Evolutionary conservation across 257 asterid species (phyloP).

Genomic region (Solanum pennellii): DNA sequence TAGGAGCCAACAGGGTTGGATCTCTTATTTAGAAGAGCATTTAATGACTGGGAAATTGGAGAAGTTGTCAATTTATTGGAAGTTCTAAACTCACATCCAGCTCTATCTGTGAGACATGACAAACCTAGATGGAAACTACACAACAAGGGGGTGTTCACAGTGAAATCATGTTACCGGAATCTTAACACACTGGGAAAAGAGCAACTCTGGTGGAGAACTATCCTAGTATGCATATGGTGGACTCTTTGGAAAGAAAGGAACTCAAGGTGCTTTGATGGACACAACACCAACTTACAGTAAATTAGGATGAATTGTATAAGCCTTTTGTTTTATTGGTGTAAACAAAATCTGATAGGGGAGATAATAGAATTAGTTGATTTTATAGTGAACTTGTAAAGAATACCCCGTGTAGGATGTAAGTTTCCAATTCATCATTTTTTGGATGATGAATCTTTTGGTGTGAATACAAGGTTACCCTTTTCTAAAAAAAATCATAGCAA

Average conservation of each 20-base stretch:
- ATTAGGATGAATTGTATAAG: neutral
- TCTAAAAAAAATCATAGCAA: neutral
- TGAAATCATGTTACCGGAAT: neutral
- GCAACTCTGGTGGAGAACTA: neutral
- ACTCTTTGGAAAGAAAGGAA: neutral
- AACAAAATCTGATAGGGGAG: neutral
- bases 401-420: neutral
- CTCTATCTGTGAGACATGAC: neutral
- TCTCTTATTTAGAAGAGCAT: neutral
- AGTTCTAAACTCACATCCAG: neutral
- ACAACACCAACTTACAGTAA: neutral
- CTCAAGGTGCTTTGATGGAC: neutral
- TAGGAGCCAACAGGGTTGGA: neutral
- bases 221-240: neutral
- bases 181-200: neutral
- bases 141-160: neutral
- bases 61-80: neutral
- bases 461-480: neutral
- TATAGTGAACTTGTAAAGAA: neutral
- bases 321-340: neutral
- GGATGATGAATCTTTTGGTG: neutral
- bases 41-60: neutral
- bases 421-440: neutral
- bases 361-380: neutral
- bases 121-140: neutral